phyloP scores from a whole-genome alignment of 2,329 filamentous ascomycete genomes.

The Talaromyces sp. region DNA sequence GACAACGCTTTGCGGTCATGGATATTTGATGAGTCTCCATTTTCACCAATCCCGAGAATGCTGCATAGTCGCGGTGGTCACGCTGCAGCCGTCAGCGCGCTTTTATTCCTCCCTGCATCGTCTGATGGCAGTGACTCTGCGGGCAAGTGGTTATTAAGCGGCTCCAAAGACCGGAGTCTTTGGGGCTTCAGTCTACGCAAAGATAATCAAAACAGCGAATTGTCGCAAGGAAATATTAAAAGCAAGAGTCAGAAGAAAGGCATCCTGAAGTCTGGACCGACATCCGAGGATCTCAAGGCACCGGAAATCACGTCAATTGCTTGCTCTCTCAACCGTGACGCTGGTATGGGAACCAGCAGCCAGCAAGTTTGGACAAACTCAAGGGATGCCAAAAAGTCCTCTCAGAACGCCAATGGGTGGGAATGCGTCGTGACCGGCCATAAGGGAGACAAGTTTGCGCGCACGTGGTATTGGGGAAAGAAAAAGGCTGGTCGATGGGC shows the following conservation, averaged over 20 bases:
- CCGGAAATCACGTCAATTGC: conserved; percentile 89
- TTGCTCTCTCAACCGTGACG: conserved; percentile 87
- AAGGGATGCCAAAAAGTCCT: conserved; percentile 60
- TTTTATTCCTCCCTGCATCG: conserved; percentile 80
- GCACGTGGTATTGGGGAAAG: conserved; percentile 97
- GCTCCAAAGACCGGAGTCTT: conserved; percentile 80
- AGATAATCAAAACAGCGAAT: conserved; percentile 87
- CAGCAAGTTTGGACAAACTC: conserved; percentile 80
- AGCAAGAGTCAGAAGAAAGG: conserved; percentile 75
- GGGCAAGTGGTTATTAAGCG: conserved; percentile 92
- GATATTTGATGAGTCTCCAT: conserved; percentile 92
- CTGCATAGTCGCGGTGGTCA: conserved; percentile 85
- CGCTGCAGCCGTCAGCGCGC: conserved; percentile 73
- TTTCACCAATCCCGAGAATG: conserved; percentile 77
- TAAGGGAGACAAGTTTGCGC: conserved; percentile 72
- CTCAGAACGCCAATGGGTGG: conserved; percentile 82
- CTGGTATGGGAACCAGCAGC: conserved; percentile 81
- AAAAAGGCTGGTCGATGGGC: conserved; percentile 91
- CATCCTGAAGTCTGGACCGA: conserved; percentile 11
- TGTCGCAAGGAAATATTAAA: conserved; percentile 84
- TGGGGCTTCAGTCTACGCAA: conserved; percentile 96
- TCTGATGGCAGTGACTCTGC: conserved; percentile 83
- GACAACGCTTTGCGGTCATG: conserved; percentile 94
- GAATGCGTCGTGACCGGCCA: conserved; percentile 95
- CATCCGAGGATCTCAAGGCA: conserved; percentile 62